Percentiles rank a stretch among this genome's conserved stretches.
Conservation (phyloP, 495 filamentous ascomycete genomes). For the Podospora pseudoanserina region DNA sequence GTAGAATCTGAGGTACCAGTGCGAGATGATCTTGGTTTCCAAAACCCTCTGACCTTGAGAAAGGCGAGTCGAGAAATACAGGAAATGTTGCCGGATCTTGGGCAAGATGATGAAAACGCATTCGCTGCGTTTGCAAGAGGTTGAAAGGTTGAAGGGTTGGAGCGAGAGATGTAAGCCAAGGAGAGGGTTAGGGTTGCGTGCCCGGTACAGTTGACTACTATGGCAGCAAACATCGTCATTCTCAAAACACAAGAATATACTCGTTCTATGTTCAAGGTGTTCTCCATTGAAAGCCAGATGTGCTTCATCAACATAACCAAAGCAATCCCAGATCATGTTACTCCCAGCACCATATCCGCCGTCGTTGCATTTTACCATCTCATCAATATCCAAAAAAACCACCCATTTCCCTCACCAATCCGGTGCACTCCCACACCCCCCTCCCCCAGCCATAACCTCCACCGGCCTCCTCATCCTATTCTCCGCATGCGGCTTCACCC, state of each 20-base stretch:
- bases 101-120: not conserved
- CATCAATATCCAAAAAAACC: not conserved
- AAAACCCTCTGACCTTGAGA: not conserved
- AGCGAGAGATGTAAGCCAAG: no score
- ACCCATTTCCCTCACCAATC: slow-evolving; percentile 56
- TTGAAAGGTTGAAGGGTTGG: no score
- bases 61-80: not conserved
- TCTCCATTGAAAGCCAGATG: not conserved
- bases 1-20: not conserved
- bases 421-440: slow-evolving; percentile 52
- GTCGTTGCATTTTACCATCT: not conserved
- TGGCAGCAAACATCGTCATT: no score
- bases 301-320: not conserved
- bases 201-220: no score
- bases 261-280: not conserved
- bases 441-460: slow-evolving; percentile 41
- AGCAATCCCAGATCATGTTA: not conserved
- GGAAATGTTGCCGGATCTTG: not conserved
- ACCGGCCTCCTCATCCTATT: slow-evolving; percentile 41
- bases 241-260: not conserved
- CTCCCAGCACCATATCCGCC: not conserved
- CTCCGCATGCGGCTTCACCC: slow-evolving; percentile 45
- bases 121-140: no score
- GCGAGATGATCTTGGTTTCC: not conserved
- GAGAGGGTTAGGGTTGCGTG: no score